Conservation (phyloP, 805 yeast species). For the Lipomyces anomalus region DNA sequence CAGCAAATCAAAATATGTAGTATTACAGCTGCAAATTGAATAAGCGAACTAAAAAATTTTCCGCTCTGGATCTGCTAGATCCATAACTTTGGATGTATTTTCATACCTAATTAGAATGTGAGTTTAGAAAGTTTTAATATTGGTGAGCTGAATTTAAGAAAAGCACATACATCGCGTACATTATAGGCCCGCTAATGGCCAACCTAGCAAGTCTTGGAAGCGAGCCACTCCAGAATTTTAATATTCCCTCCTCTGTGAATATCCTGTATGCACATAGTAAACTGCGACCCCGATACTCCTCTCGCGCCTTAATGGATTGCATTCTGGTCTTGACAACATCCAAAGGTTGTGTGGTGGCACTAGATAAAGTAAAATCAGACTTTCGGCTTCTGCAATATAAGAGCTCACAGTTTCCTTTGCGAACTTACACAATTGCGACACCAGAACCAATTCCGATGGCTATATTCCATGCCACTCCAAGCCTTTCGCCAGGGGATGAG, state of each 20-base stretch:
- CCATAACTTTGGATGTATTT: not conserved
- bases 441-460: constrained; percentile 29
- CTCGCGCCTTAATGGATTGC: constrained; percentile 51
- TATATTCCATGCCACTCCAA: constrained; percentile 37
- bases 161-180: not conserved
- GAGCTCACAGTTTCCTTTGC: not conserved
- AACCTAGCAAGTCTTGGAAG: constrained; percentile 15
- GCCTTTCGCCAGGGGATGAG: constrained; percentile 59
- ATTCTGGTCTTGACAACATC: constrained; percentile 97
- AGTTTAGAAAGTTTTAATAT: not conserved
- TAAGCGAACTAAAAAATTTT: not conserved
- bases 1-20: no score
- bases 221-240: constrained; percentile 12
- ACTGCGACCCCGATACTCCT: constrained; percentile 33
- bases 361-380: constrained; percentile 51
- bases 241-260: constrained; percentile 38
- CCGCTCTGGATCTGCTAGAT: not conserved
- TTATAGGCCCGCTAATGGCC: constrained; percentile 2
- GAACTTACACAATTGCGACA: constrained; percentile 15
- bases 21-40: no score
- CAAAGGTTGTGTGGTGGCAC: constrained; percentile 75
- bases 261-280: constrained; percentile 34
- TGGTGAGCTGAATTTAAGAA: not conserved
- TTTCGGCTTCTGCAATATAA: not conserved
- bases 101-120: not conserved